Base-by-base conservation (phyloP, 768 basidiomycete species). In the Austroboletus festivus region DNA sequence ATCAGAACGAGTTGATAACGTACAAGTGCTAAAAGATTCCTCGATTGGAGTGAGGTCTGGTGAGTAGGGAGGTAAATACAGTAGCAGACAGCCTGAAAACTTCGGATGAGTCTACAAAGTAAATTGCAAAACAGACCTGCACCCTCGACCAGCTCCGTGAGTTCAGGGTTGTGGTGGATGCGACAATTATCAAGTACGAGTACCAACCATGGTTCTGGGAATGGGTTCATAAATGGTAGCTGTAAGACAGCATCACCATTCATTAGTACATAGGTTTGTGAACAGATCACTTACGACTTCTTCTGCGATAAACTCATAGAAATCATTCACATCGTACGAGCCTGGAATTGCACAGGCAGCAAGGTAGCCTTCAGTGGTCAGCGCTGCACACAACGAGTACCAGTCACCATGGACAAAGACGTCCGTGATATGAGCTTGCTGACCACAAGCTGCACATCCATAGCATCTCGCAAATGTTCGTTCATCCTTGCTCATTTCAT, bases 351-450 rank as follows among this genome's bases (percentile, higher is more conserved):
- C 54, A 1, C 46, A 50, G 5, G 44, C 38, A 5, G 38, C 20
- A 5, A 52, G 15, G 4, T 44, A 47, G 3, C 38, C 51, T 4
- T 52, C 51, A 0, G 52, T 38, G 1, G 63, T 69, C 23, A 74
- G 40, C 5, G 70, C 73, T 5, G 68, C 63, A 21, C 72, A 50
- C 20, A 73, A 48, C 21, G 59, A 66, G 42, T 68, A 74, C 6
- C 54, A 52, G 2, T 60, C 50, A 12, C 71, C 67, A 11, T 57
- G 51, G 23, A 58, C 49, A 50, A 71, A 67, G 5, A 48, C 31
- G 39, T 58, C n/a, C n/a, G n/a, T n/a, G n/a, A n/a, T n/a, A n/a
- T n/a, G n/a, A n/a, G n/a, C n/a, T n/a, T n/a, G n/a, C n/a, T n/a
- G n/a, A n/a, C n/a, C n/a, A n/a, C n/a, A n/a, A n/a, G n/a, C n/a